These are phyloP conservation scores for Hymenoscyphus occultus DNA, from an alignment of 2,329 filamentous ascomycete species.

Conservation along the genomic window DNA sequence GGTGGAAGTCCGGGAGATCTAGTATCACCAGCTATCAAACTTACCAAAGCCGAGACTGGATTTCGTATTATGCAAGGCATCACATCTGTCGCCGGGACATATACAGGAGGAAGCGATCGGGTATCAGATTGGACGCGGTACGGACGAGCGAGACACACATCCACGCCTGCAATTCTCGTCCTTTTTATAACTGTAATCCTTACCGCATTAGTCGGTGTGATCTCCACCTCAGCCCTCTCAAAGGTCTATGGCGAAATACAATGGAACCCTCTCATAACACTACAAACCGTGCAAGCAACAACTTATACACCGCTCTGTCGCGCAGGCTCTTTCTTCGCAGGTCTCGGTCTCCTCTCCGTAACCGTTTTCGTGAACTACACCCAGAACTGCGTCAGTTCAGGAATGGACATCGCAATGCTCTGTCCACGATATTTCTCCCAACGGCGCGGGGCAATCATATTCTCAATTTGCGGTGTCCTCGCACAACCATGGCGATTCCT, in stretches of 20 bases:
- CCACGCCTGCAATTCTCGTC: constrained; percentile 21
- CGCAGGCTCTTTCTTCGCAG: constrained; percentile 16
- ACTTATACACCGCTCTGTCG: constrained; percentile 13
- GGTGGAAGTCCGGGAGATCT: constrained; percentile 16
- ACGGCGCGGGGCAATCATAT: constrained; percentile 32
- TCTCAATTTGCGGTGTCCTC: constrained; percentile 8
- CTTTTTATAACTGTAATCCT: constrained; percentile 9
- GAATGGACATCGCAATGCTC: constrained; percentile 17
- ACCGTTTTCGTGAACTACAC: constrained; percentile 12
- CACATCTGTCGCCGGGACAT: constrained; percentile 13
- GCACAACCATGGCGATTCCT: constrained; percentile 16
- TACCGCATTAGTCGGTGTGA: constrained; percentile 6
- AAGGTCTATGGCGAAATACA: constrained; percentile 10
- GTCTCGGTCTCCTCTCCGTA: constrained; percentile 9
- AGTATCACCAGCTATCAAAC: constrained; percentile 10
- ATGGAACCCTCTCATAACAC: constrained; percentile 14
- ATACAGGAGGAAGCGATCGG: constrained; percentile 14
- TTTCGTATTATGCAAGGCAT: constrained; percentile 16
- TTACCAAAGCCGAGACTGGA: constrained; percentile 16
- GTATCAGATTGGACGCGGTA: constrained; percentile 19
- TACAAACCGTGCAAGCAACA: constrained; percentile 11
- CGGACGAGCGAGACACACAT: constrained; percentile 19
- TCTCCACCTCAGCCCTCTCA: constrained; percentile 10
- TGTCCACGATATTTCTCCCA: constrained; percentile 12
- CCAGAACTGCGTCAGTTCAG: constrained; percentile 14